These are phyloP conservation scores for Cryphonectria radicalis DNA, from an alignment of 2,329 filamentous ascomycete genomes.

Conservation along the genomic window DNA sequence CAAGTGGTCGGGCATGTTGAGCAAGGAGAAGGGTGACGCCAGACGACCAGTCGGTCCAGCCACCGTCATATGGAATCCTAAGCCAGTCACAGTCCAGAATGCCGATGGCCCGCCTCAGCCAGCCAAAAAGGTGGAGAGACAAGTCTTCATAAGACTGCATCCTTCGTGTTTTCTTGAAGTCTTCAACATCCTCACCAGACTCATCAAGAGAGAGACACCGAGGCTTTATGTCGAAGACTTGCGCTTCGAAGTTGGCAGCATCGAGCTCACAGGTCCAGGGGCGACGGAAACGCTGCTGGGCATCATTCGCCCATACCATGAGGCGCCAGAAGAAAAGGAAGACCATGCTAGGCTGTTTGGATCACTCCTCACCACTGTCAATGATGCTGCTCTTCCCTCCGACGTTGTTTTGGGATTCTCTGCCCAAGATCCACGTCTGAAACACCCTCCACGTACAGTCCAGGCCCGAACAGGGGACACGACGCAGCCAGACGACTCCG, in stretches of 20 bases:
- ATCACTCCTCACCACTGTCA: constrained; percentile 62
- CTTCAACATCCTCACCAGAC: constrained; percentile 64
- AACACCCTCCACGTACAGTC: constrained; percentile 70
- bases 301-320: constrained; percentile 61
- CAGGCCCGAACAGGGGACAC: constrained; percentile 33
- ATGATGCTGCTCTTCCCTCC: constrained; percentile 70
- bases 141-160: constrained; percentile 75
- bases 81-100: constrained; percentile 32
- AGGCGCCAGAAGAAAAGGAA: constrained; percentile 39
- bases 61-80: constrained; percentile 75
- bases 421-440: constrained; percentile 77
- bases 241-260: constrained; percentile 68
- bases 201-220: constrained; percentile 64
- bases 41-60: constrained; percentile 70
- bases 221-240: constrained; percentile 68
- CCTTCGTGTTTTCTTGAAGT: constrained; percentile 77
- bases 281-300: constrained; percentile 78
- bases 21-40: constrained; percentile 56
- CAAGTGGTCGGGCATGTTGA: constrained; percentile 55
- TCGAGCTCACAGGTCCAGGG: constrained; percentile 66
- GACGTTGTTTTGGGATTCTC: constrained; percentile 75
- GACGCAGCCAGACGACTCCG: constrained; percentile 47
- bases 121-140: constrained; percentile 37
- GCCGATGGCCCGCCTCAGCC: constrained; percentile 22
- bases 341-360: constrained; percentile 54